Conservation (phyloP, 2,329 filamentous ascomycete species). For the Pseudogymnoascus sp. region DNA sequence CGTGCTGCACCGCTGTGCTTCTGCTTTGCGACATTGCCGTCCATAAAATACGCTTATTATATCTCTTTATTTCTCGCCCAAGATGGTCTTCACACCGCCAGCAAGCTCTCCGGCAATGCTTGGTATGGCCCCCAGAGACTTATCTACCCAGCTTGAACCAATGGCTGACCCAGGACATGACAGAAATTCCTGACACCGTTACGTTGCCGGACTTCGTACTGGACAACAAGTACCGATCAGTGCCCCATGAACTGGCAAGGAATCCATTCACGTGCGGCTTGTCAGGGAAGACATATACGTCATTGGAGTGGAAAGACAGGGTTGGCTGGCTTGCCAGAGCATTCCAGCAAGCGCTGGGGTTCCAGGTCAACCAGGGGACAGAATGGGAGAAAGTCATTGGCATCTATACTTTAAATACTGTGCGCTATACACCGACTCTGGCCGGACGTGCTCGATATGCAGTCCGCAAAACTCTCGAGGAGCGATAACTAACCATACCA, state of each 20-base stretch:
- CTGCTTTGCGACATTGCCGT: not conserved
- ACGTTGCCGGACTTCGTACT: slow-evolving; percentile 67
- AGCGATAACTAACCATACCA: not conserved
- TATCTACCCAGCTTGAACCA: not conserved
- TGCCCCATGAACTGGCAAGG: slow-evolving; percentile 50
- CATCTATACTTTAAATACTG: slow-evolving; percentile 67
- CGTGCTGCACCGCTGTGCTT: not conserved
- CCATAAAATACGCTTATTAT: not conserved
- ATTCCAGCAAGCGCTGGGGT: slow-evolving; percentile 59
- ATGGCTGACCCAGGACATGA: not conserved
- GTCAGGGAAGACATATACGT: slow-evolving; percentile 55
- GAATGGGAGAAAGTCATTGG: slow-evolving; percentile 72
- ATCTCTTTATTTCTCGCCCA: not conserved
- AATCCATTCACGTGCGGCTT: slow-evolving; percentile 68
- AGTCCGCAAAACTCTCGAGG: not conserved
- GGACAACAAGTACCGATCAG: slow-evolving; percentile 58
- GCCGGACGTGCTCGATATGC: not conserved
- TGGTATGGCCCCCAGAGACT: not conserved
- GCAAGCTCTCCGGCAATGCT: not conserved
- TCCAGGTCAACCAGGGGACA: slow-evolving; percentile 54
- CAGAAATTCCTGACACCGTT: slow-evolving; percentile 52
- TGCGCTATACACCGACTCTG: slow-evolving; percentile 30
- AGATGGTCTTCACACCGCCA: not conserved
- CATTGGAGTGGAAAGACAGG: slow-evolving; percentile 51
- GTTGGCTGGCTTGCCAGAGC: slow-evolving; percentile 57